Evolutionary conservation across 345 rosid species (phyloP).

Genomic region (Syzygium oleosum): DNA sequence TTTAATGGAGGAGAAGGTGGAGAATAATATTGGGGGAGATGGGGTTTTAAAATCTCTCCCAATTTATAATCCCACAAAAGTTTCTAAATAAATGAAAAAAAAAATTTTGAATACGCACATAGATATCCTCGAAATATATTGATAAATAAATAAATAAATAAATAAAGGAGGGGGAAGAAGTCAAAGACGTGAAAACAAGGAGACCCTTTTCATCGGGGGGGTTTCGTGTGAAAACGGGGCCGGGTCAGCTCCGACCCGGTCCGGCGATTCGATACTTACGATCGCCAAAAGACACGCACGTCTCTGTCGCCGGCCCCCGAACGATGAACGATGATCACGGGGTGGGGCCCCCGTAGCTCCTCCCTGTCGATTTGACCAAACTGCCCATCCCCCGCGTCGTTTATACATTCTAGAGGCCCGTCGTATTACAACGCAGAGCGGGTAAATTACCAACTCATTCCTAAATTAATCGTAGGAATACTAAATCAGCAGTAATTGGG

Average conservation of each 20-base stretch:
- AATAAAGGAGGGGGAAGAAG: neutral
- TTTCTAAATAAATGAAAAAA: too few species aligned
- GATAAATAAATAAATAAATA: neutral
- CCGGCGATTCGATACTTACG: neutral
- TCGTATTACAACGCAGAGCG: too few species aligned
- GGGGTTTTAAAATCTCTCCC: neutral
- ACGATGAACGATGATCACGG: neutral
- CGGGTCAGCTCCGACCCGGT: neutral
- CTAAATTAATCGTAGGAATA: neutral
- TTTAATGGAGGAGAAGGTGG: neutral
- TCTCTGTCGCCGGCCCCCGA: neutral
- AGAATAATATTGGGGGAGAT: neutral
- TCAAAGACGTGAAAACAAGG: slow-evolving; percentile 8
- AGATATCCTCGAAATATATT: neutral
- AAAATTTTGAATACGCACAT: neutral
- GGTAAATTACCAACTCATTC: neutral
- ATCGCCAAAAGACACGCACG: neutral
- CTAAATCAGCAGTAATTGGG: neutral
- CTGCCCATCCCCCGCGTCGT: neutral
- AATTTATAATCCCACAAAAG: neutral
- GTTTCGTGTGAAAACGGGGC: neutral
- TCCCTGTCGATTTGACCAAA: neutral
- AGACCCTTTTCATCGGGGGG: neutral
- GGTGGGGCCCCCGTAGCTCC: neutral
- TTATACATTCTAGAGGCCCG: neutral